Evolutionary conservation across 345 rosid species (phyloP).

Genomic region (Brassica carinata): DNA sequence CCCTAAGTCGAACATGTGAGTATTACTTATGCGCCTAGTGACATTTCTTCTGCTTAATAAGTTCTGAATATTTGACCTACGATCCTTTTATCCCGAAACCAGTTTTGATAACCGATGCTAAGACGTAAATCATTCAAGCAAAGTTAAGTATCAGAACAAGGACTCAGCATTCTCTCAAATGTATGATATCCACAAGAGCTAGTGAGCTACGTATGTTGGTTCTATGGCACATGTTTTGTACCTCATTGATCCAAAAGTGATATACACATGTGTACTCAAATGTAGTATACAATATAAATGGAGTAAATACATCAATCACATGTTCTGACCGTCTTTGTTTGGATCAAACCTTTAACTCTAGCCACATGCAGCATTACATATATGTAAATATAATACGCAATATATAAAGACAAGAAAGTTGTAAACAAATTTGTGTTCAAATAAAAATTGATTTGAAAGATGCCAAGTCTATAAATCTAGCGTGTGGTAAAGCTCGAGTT

Average conservation of each 20-base stretch:
- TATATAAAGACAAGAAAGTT: slow-evolving; percentile 2
- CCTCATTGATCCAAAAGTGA: background rate
- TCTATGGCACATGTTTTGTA: background rate
- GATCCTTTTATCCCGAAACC: background rate
- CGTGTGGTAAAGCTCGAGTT: slow-evolving; percentile 33
- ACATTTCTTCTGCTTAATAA: background rate
- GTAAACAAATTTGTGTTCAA: slow-evolving; percentile 18
- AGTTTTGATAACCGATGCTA: background rate
- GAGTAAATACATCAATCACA: slow-evolving; percentile 4
- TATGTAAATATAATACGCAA: background rate
- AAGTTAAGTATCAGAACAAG: background rate
- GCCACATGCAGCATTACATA: slow-evolving; percentile 20
- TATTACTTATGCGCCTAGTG: background rate
- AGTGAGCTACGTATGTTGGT: slow-evolving; percentile 7
- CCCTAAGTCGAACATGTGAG: background rate
- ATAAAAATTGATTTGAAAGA: slow-evolving; percentile 14
- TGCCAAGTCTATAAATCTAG: slow-evolving; percentile 18
- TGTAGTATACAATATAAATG: background rate
- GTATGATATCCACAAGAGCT: background rate
- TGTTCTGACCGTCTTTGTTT: slow-evolving; percentile 23
- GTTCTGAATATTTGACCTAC: background rate
- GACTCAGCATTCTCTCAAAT: background rate
- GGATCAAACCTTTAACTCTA: slow-evolving; percentile 6
- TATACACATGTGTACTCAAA: background rate
- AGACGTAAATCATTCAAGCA: background rate